A percentile compares a stretch with the other conserved stretches of the same genome.
phyloP scores from a whole-genome alignment of 1,139 yeast species.

The Debaryomyces coudertii region DNA sequence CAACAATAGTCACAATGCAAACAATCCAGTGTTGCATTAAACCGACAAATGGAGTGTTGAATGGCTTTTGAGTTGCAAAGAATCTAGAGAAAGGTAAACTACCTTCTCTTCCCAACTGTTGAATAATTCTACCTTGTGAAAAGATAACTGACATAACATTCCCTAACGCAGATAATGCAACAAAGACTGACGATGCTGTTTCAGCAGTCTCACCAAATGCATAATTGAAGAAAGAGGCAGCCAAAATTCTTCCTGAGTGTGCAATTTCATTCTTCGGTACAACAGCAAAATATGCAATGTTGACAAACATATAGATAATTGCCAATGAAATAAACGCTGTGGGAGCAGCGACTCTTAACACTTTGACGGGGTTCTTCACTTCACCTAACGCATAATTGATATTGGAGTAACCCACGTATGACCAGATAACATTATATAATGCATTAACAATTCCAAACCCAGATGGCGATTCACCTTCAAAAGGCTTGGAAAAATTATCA shows the following conservation, averaged over 20 bases:
- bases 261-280: conserved; percentile 51
- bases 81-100: conserved; percentile 49
- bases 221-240: conserved; percentile 48
- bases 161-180: conserved; percentile 54
- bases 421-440: conserved; percentile 79
- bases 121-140: conserved; percentile 53
- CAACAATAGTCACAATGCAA: conserved; percentile 49
- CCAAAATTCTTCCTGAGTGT: conserved; percentile 47
- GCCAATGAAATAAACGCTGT: conserved; percentile 61
- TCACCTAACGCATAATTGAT: conserved; percentile 85
- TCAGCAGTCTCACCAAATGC: conserved; percentile 52
- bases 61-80: conserved; percentile 48
- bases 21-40: conserved; percentile 62
- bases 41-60: conserved; percentile 54
- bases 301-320: conserved; percentile 67
- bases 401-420: conserved; percentile 73
- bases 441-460: conserved; percentile 81
- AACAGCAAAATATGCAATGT: conserved; percentile 60
- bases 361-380: conserved; percentile 56
- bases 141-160: conserved; percentile 52
- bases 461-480: conserved; percentile 60
- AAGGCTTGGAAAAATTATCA: conserved; percentile 64
- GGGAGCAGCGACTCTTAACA: conserved; percentile 50
- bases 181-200: conserved; percentile 52
- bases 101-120: conserved; percentile 54